Base-by-base conservation (phyloP, 2,329 filamentous ascomycete species). In the Trichoderma gracile region DNA sequence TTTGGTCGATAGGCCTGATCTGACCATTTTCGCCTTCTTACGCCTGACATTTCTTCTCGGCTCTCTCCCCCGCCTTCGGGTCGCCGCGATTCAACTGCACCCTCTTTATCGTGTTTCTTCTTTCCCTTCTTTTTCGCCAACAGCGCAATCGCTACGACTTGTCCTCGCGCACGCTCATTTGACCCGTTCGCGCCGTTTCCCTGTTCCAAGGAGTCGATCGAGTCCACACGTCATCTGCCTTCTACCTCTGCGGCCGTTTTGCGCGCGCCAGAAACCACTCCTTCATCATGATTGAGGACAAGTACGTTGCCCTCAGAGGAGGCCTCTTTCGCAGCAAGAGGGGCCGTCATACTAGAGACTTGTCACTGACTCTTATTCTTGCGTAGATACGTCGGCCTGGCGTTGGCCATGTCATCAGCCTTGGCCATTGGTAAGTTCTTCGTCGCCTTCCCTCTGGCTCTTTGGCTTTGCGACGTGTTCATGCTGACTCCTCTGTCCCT, bases 341-440 rank as follows among this genome's bases (percentile, higher is more conserved):
- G 30, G 30, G n/a, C 17, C 8, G 7, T 50, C 47, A 15, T 19
- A 15, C 40, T 43, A 25, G 40, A 33, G 45, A 5, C 10, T 42
- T 15, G 49, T 27, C 27, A 45, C 62, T 59, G 50, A 67, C 70
- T 71, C 57, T 33, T 73, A 49, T 58, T 58, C 33, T 49, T 58
- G 33, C 47, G 67, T 73, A 92, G 90, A 81, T 93, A 92, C 74
- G 86, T 93, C 73, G 90, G 90, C 74, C 81, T 93, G 78, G 86
- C 85, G 66, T 79, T 93, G 77, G 90, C 90, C 82, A 88, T 93
- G 75, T 83, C 84, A 67, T 91, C 89, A 43, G 91, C 89, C 71
- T 79, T 92, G 74, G 89, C 89, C 69, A 93, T 93, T 78, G 90
- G 89, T 90, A 84, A 72, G 83, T 76, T 30, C 49, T 49, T 43